A percentile compares a stretch with the other conserved stretches of the same genome.
Conservation (phyloP, 1,139 yeast genomes). For the Yarrowia galli region DNA sequence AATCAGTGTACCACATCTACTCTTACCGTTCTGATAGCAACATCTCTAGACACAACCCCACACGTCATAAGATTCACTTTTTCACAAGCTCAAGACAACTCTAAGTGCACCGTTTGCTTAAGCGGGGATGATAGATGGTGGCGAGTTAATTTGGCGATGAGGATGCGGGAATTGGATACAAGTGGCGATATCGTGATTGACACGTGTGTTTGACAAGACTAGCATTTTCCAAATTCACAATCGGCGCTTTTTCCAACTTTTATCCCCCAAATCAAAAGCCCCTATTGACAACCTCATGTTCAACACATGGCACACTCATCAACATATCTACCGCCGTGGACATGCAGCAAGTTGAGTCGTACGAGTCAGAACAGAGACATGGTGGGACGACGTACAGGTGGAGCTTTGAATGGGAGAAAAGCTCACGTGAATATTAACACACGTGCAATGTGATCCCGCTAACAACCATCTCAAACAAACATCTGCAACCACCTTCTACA, state of each 20-base stretch:
- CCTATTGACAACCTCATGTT: not conserved
- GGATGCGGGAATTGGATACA: conserved; percentile 1
- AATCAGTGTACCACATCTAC: not conserved
- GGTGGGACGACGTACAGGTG: not conserved
- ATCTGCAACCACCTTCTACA: not conserved
- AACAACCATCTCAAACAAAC: not conserved
- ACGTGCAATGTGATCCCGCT: not conserved
- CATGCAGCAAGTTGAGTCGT: conserved; percentile 29
- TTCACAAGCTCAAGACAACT: conserved; percentile 32
- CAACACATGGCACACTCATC: conserved; percentile 16
- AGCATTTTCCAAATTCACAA: not conserved
- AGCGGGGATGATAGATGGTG: conserved; percentile 29
- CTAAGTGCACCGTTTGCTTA: conserved; percentile 27
- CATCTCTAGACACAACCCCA: conserved; percentile 2
- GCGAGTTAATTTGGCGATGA: conserved; percentile 21
- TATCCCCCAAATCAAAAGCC: not conserved
- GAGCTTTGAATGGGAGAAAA: not conserved
- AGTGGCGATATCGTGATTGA: not conserved
- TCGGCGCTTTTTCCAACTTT: not conserved
- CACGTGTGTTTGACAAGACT: not conserved
- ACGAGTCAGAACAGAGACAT: not conserved
- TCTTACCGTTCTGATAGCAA: not conserved
- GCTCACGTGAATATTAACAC: not conserved
- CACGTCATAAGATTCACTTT: conserved; percentile 28
- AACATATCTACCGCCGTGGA: conserved; percentile 9